Evolutionary conservation across 2,329 filamentous ascomycete genomes (phyloP).

Genomic region (Colletotrichum agaves): DNA sequence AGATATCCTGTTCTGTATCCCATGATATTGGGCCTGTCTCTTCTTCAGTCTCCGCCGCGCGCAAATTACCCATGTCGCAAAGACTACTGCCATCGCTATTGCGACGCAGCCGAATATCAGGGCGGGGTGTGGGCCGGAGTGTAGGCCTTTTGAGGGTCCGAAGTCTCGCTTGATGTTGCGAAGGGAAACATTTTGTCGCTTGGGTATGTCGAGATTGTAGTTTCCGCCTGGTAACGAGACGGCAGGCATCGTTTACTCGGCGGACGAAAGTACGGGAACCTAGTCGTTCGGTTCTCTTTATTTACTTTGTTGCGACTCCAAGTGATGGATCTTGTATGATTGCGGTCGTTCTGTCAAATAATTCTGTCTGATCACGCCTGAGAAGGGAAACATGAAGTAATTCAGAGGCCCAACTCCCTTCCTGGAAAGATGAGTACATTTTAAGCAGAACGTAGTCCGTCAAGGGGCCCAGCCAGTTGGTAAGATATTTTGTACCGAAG

Average conservation of each 20-base stretch:
- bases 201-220: not conserved
- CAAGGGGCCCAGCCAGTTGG: too few relatives aligned
- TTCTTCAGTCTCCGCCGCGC: slow-evolving; percentile 11
- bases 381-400: too few relatives aligned
- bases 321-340: too few relatives aligned
- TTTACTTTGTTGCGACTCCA: too few relatives aligned
- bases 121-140: not conserved
- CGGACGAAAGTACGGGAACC: too few relatives aligned
- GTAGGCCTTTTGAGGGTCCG: not conserved
- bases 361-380: too few relatives aligned
- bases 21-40: not conserved
- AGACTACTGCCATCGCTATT: not conserved
- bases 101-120: slow-evolving; percentile 5
- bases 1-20: not conserved
- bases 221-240: not conserved
- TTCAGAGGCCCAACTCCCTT: too few relatives aligned
- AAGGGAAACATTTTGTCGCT: not conserved
- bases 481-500: too few relatives aligned
- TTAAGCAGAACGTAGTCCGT: too few relatives aligned
- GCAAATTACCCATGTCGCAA: not conserved
- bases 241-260: not conserved
- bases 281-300: too few relatives aligned
- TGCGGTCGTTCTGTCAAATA: too few relatives aligned
- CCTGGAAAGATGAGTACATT: too few relatives aligned
- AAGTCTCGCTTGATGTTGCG: not conserved